Conservation (phyloP, 192 early-diverging fungal genomes). For the Backusella parvicylindrica region DNA sequence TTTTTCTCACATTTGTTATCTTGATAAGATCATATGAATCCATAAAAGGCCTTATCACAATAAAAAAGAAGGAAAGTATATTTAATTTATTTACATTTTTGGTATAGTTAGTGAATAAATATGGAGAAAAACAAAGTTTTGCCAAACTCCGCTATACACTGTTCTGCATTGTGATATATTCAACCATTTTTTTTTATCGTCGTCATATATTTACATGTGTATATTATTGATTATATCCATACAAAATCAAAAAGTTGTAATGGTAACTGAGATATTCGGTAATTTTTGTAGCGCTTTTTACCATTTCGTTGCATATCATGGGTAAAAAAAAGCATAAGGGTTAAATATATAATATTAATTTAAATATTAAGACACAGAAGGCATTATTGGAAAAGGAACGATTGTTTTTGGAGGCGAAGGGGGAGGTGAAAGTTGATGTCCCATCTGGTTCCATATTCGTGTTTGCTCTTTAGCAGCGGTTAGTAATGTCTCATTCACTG, state of each 20-base stretch:
- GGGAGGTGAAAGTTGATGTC: constrained; percentile 20
- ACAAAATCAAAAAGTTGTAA: not conserved
- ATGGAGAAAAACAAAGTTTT: not conserved
- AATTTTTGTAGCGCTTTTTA: not conserved
- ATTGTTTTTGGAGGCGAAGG: constrained; percentile 28
- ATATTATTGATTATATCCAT: not conserved
- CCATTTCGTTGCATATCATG: not conserved
- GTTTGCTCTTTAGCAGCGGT: not conserved
- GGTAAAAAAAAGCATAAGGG: not conserved
- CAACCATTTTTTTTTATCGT: not conserved
- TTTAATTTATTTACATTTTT: not conserved
- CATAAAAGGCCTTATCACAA: not conserved
- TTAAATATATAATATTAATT: not conserved
- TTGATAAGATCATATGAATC: not conserved
- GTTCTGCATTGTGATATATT: not conserved
- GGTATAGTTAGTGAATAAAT: not conserved
- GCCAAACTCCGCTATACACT: not conserved
- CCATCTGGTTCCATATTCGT: not conserved
- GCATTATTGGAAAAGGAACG: constrained; percentile 16
- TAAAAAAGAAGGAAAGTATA: no score
- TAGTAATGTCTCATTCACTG: not conserved
- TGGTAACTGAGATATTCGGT: not conserved
- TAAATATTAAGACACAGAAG: constrained; percentile 32
- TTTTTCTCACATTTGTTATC: not conserved
- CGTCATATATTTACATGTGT: not conserved